A percentile compares a stretch with the other conserved stretches of the same genome.
Evolutionary conservation across 2,329 filamentous ascomycete genomes (phyloP).

Genomic region (Uncinocarpus reesii): DNA sequence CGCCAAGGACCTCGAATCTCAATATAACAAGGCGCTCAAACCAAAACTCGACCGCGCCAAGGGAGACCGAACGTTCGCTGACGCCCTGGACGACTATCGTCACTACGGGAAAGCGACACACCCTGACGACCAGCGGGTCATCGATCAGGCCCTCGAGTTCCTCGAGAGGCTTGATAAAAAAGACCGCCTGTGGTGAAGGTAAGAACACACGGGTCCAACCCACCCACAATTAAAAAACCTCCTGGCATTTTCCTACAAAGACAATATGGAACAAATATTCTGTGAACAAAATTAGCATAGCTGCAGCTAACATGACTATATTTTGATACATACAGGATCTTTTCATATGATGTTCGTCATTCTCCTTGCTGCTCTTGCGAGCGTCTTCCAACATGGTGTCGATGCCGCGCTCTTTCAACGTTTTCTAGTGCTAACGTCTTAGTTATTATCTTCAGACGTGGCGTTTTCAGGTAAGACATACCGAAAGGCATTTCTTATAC

Average conservation of each 20-base stretch:
- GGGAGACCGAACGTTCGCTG: conserved; percentile 6
- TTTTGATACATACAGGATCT: conserved; percentile 17
- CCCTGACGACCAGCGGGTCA: conserved; percentile 5
- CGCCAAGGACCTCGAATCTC: conserved; percentile 18
- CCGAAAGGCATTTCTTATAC: conserved; percentile 77
- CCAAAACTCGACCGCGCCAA: background rate
- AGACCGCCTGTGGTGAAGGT: conserved; percentile 7
- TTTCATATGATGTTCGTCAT: conserved; percentile 59
- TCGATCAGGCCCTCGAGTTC: conserved; percentile 8
- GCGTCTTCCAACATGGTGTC: conserved; percentile 89
- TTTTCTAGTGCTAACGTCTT: conserved; percentile 48
- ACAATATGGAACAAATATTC: too few relatives aligned
- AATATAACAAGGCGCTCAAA: conserved; percentile 17
- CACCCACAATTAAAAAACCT: too few relatives aligned
- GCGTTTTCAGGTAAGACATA: conserved; percentile 32
- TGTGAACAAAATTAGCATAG: conserved; percentile 6
- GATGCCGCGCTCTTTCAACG: conserved; percentile 78
- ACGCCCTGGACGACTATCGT: conserved; percentile 16
- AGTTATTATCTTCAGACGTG: conserved; percentile 1
- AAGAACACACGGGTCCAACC: background rate
- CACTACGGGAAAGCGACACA: conserved; percentile 9
- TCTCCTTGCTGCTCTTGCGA: conserved; percentile 77
- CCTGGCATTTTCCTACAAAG: too few relatives aligned
- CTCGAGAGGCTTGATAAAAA: background rate
- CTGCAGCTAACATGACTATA: conserved; percentile 3